Percentiles rank a stretch among this genome's conserved stretches.
These are phyloP conservation scores for Neotropicomus parvogracilis DNA, from an alignment of 1,284 basidiomycete genomes.

Conservation along the genomic window DNA sequence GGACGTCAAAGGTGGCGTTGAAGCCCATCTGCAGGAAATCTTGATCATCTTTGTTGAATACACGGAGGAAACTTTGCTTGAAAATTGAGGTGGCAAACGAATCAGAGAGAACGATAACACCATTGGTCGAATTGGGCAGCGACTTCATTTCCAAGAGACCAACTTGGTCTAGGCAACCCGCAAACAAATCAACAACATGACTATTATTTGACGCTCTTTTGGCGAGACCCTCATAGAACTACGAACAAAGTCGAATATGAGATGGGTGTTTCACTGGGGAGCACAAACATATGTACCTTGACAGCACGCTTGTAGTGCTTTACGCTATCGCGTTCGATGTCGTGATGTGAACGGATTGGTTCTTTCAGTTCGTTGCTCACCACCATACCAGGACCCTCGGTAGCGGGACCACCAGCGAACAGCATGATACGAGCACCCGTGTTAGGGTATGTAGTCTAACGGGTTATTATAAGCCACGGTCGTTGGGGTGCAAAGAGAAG, in stretches of 20 bases:
- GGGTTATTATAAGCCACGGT: slow-evolving; percentile 1
- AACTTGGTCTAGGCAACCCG: slow-evolving; percentile 97
- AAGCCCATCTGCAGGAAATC: slow-evolving; percentile 97
- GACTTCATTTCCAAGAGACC: slow-evolving; percentile 98
- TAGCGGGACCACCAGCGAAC: slow-evolving; percentile 94
- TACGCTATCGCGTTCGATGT: slow-evolving; percentile 95
- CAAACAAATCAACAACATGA: slow-evolving; percentile 93
- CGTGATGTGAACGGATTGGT: slow-evolving; percentile 97
- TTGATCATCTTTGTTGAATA: slow-evolving; percentile 93
- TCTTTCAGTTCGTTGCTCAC: slow-evolving; percentile 95
- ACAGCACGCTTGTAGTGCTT: slow-evolving; percentile 97
- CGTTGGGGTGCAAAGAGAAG: neutral
- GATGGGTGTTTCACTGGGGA: neutral
- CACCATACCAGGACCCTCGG: slow-evolving; percentile 96
- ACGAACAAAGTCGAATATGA: slow-evolving; percentile 8
- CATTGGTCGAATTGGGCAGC: slow-evolving; percentile 92
- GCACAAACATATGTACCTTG: slow-evolving; percentile 60
- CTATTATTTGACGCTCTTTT: slow-evolving; percentile 93
- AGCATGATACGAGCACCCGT: slow-evolving; percentile 97
- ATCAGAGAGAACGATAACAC: slow-evolving; percentile 94
- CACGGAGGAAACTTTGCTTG: slow-evolving; percentile 94
- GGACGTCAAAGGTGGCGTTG: slow-evolving; percentile 98
- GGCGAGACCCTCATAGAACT: slow-evolving; percentile 97
- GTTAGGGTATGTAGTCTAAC: slow-evolving; percentile 86
- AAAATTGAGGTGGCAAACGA: slow-evolving; percentile 99